phyloP scores from a whole-genome alignment of 192 early-diverging fungal species.

The Umbelopsis isabellina region DNA sequence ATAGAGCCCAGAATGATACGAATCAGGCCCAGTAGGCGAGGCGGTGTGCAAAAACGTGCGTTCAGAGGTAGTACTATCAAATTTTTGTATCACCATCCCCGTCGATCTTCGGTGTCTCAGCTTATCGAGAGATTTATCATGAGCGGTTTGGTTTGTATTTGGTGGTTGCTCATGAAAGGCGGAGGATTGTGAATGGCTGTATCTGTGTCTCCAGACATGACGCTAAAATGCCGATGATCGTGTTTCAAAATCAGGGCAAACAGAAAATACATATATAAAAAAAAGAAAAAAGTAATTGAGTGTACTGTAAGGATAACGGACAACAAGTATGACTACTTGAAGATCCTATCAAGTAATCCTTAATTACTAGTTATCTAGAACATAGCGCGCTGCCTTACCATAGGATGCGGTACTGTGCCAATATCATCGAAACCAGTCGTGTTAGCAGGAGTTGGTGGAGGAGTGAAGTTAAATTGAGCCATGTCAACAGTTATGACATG shows the following conservation, averaged over 20 bases:
- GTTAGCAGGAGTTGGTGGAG: constrained; percentile 13
- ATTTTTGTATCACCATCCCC: constrained; percentile 18
- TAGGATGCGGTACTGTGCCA: constrained; percentile 1
- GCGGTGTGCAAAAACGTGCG: constrained; percentile 5
- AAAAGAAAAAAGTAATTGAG: not conserved
- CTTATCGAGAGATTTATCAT: not conserved
- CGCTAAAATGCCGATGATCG: not conserved
- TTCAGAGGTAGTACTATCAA: constrained; percentile 13
- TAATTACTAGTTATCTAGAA: too few species aligned
- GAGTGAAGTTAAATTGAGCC: constrained; percentile 16
- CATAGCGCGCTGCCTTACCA: not conserved
- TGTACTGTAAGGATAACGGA: not conserved
- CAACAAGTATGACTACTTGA: not conserved
- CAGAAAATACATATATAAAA: not conserved
- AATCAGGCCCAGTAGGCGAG: not conserved
- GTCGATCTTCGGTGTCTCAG: constrained; percentile 21
- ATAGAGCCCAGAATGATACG: not conserved
- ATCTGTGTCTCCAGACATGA: constrained; percentile 14
- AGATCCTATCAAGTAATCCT: not conserved
- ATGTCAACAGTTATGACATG: not conserved
- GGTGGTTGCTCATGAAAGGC: not conserved
- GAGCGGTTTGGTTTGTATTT: not conserved
- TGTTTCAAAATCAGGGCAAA: too few species aligned
- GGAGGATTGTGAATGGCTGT: constrained; percentile 13
- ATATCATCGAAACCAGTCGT: not conserved